Conservation (phyloP, 2,329 filamentous ascomycete species). For the Periconia sp. region DNA sequence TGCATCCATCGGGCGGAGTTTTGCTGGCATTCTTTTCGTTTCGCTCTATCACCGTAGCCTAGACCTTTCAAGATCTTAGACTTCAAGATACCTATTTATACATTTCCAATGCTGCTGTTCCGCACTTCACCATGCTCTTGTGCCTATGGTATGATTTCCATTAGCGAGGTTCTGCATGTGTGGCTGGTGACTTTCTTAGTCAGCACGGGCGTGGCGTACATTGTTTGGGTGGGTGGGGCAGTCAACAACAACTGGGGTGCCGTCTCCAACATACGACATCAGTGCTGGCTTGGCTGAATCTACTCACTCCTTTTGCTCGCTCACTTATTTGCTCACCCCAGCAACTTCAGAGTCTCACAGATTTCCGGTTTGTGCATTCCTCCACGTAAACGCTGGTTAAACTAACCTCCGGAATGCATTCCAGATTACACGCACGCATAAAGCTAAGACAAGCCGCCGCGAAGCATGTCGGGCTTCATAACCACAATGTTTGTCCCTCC, state of each 20-base stretch:
- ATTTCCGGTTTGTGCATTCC: constrained; percentile 24
- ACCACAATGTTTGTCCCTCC: constrained; percentile 72
- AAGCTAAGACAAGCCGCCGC: constrained; percentile 15
- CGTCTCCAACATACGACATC: not conserved
- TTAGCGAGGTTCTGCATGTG: not conserved
- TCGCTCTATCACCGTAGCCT: not conserved
- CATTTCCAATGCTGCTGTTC: too few relatives aligned
- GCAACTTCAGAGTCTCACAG: not conserved
- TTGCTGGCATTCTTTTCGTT: constrained; percentile 6
- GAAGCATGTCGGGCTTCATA: constrained; percentile 73
- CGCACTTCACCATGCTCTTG: too few relatives aligned
- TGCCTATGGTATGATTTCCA: too few relatives aligned
- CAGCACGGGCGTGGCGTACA: constrained; percentile 8
- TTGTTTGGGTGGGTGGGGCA: not conserved
- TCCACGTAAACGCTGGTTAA: constrained; percentile 20
- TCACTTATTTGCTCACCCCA: constrained; percentile 2
- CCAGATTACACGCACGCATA: constrained; percentile 23
- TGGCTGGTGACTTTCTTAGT: constrained; percentile 13
- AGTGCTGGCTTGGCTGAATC: not conserved
- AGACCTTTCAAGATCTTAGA: constrained; percentile 18
- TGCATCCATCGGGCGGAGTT: constrained; percentile 2
- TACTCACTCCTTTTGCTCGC: not conserved
- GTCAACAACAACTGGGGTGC: not conserved
- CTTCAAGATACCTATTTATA: too few relatives aligned
- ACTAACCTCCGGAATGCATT: constrained; percentile 38